These are phyloP conservation scores for Pythium rishiriense DNA, from an alignment of 352 stramenopile species.

Conservation along the genomic window DNA sequence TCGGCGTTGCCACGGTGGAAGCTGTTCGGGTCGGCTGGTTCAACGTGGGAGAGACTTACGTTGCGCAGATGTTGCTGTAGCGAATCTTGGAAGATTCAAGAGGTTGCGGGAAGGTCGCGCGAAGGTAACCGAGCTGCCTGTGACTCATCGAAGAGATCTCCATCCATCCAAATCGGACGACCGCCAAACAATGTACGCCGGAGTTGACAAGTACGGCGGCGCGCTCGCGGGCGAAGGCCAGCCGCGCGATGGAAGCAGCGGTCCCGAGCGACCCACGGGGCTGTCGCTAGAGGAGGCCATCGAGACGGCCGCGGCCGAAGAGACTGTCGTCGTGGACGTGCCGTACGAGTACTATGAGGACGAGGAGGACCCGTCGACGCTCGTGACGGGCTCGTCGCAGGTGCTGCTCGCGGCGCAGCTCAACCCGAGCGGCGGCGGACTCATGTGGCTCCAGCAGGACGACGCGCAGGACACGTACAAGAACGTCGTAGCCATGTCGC, in stretches of 20 bases:
- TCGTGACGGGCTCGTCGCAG: conserved; percentile 62
- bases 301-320: conserved; percentile 72
- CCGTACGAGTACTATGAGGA: conserved; percentile 80
- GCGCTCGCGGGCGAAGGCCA: conserved; percentile 67
- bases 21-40: neutral
- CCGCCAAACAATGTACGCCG: conserved; percentile 60
- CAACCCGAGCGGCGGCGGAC: conserved; percentile 64
- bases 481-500: conserved; percentile 83
- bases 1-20: neutral
- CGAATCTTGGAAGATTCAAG: conserved; percentile 4
- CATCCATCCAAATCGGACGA: conserved; percentile 14
- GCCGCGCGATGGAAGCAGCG: conserved; percentile 24
- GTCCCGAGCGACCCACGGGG: conserved; percentile 26
- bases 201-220: conserved; percentile 82
- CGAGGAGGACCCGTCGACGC: conserved; percentile 51
- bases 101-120: conserved; percentile 8
- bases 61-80: conserved; percentile 8
- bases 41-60: neutral
- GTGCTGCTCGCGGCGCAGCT: conserved; percentile 73
- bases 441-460: conserved; percentile 83
- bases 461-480: conserved; percentile 65
- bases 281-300: conserved; percentile 75
- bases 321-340: conserved; percentile 81
- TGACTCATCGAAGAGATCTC: conserved; percentile 19
- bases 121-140: conserved; percentile 4